These are phyloP conservation scores for Acmispon strigosus DNA, from an alignment of 306 rosid species.

Conservation along the genomic window DNA sequence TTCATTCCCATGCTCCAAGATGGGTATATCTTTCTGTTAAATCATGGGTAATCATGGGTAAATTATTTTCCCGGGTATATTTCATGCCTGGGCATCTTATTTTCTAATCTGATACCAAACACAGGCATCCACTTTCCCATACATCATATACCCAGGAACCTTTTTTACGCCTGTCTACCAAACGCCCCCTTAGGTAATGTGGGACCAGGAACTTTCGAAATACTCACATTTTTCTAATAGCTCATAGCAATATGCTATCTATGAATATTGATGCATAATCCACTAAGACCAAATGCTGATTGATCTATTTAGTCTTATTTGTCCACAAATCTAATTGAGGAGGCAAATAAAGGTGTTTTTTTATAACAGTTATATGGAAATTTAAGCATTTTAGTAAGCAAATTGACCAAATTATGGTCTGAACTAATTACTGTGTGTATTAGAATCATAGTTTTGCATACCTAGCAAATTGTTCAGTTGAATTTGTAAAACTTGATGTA, in stretches of 20 bases:
- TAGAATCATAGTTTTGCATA: not conserved
- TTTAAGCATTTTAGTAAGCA: not conserved
- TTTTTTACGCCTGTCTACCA: too few relatives aligned
- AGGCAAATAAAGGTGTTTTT: not conserved
- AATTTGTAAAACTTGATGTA: not conserved
- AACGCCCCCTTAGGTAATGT: too few relatives aligned
- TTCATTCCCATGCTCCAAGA: too few relatives aligned
- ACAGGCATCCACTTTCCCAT: too few relatives aligned
- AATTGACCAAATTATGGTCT: not conserved
- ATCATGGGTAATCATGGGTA: too few relatives aligned
- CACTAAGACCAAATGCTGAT: not conserved
- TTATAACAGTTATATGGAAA: not conserved
- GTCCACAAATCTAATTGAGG: not conserved
- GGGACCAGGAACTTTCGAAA: too few relatives aligned
- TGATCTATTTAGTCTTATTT: not conserved
- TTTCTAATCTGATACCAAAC: too few relatives aligned
- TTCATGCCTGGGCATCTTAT: too few relatives aligned
- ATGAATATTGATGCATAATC: not conserved
- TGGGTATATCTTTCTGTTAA: too few relatives aligned
- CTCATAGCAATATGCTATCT: not conserved
- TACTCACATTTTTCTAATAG: too few relatives aligned
- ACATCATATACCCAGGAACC: too few relatives aligned
- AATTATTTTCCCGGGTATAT: too few relatives aligned
- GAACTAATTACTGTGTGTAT: not conserved
- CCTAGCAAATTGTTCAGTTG: not conserved